These are phyloP conservation scores for Paracorniculantispora psalliotae DNA, from an alignment of 2,329 filamentous ascomycete genomes.

Conservation along the genomic window DNA sequence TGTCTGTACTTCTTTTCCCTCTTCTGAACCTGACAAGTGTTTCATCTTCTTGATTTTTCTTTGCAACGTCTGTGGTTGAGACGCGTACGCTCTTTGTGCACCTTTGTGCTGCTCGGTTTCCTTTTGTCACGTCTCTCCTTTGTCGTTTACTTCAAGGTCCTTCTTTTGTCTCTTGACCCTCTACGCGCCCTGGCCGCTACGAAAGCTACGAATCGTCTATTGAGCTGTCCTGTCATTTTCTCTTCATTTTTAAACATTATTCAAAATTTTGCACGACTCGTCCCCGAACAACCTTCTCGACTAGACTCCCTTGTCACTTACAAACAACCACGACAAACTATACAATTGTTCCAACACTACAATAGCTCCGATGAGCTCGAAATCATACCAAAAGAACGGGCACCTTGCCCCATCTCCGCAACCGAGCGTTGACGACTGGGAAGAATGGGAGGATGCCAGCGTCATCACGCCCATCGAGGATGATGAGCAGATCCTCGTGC, in stretches of 20 bases:
- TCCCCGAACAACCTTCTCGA: background rate
- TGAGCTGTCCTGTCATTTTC: conserved; percentile 14
- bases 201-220: conserved; percentile 7
- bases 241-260: background rate
- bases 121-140: background rate
- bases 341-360: conserved; percentile 5
- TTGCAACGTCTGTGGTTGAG: background rate
- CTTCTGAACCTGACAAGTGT: background rate
- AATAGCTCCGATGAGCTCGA: background rate
- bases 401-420: conserved; percentile 15
- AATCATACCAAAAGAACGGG: conserved; percentile 16
- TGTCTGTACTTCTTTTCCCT: background rate
- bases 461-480: conserved; percentile 36
- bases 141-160: background rate
- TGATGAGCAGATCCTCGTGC: conserved; percentile 31
- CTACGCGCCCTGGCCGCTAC: background rate
- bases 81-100: conserved; percentile 10
- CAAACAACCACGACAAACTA: conserved; percentile 1
- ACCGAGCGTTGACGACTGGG: conserved; percentile 41
- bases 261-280: no score
- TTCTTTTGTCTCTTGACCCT: background rate
- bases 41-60: conserved; percentile 1
- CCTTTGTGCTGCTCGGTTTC: background rate
- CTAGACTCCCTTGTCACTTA: background rate
- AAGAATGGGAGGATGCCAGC: conserved; percentile 50